Percentiles rank a stretch among this genome's conserved stretches.
Conservation (phyloP, 192 early-diverging fungal species). For the Lobulomyces angularis region DNA sequence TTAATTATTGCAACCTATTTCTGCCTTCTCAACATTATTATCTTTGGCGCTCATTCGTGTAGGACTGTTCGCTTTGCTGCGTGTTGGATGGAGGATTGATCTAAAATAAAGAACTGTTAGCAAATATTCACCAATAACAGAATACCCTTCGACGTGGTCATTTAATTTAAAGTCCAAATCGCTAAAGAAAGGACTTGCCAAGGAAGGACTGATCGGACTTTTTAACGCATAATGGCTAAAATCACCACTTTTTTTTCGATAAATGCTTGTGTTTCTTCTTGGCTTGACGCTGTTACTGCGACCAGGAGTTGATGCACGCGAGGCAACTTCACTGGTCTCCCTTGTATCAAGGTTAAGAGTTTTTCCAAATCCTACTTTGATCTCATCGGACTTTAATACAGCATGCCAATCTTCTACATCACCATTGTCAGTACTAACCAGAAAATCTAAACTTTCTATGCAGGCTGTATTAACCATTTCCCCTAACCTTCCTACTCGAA, state of each 20-base stretch:
- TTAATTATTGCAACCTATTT: no score
- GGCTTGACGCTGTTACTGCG: background rate
- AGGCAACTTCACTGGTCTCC: constrained; percentile 3
- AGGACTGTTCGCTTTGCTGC: constrained; percentile 2
- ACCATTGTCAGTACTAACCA: constrained; percentile 32
- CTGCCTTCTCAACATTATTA: no score
- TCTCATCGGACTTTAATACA: constrained; percentile 24
- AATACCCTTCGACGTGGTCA: constrained; percentile 8
- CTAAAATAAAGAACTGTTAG: constrained; percentile 7
- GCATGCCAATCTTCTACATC: constrained; percentile 30
- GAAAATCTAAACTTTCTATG: constrained; percentile 70
- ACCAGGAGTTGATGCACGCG: constrained; percentile 1
- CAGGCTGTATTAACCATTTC: constrained; percentile 69
- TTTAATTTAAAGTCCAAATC: constrained; percentile 9
- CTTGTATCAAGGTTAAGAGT: background rate
- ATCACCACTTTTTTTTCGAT: background rate
- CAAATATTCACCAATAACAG: background rate
- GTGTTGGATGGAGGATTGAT: constrained; percentile 2
- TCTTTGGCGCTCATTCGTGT: constrained; percentile 9
- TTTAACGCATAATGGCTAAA: no score
- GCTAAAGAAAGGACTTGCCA: constrained; percentile 14
- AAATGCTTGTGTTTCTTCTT: background rate
- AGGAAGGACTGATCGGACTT: no score
- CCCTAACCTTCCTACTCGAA: constrained; percentile 58
- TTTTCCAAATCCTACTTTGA: background rate